These are phyloP conservation scores for Boletus pseudopeckii DNA, from an alignment of 768 basidiomycete species.

Conservation along the genomic window DNA sequence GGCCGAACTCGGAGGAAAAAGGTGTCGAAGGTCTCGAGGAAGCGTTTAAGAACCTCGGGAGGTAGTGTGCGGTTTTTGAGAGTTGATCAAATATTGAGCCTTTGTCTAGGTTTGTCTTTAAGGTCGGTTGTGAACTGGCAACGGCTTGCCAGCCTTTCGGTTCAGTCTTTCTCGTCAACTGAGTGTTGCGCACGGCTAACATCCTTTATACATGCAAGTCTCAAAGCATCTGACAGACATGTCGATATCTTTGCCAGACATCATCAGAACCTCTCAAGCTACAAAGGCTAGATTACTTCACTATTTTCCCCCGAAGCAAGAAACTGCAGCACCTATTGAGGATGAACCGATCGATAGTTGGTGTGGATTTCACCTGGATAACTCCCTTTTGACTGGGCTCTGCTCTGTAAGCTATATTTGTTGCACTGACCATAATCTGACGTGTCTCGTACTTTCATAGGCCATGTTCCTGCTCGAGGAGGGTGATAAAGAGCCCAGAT, in stretches of 20 bases:
- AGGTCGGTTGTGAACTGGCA: slow-evolving; percentile 79
- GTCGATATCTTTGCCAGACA: slow-evolving; percentile 61
- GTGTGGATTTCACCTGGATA: slow-evolving; percentile 96
- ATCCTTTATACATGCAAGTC: slow-evolving; percentile 37
- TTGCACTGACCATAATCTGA: neutral
- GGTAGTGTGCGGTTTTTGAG: slow-evolving; percentile 34
- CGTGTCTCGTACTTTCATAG: slow-evolving; percentile 34
- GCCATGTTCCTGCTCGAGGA: slow-evolving; percentile 77
- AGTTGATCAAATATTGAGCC: slow-evolving; percentile 3
- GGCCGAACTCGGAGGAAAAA: slow-evolving; percentile 58
- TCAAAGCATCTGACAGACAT: slow-evolving; percentile 60
- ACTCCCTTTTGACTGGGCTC: slow-evolving; percentile 86
- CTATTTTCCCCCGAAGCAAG: slow-evolving; percentile 77
- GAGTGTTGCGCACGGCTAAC: neutral
- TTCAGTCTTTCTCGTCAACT: slow-evolving; percentile 27
- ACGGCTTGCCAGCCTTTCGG: slow-evolving; percentile 90
- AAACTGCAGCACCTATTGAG: slow-evolving; percentile 35
- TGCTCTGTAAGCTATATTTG: slow-evolving; percentile 60
- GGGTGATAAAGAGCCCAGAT: slow-evolving; percentile 36
- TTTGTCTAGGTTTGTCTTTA: slow-evolving; percentile 63
- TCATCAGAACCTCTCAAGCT: slow-evolving; percentile 76
- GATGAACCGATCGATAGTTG: slow-evolving; percentile 79
- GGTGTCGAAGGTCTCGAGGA: slow-evolving; percentile 75
- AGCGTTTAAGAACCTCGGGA: slow-evolving; percentile 84
- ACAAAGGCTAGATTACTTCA: slow-evolving; percentile 94